Base-by-base conservation (phyloP, 2,329 filamentous ascomycete species). In the Diaporthe sp. region DNA sequence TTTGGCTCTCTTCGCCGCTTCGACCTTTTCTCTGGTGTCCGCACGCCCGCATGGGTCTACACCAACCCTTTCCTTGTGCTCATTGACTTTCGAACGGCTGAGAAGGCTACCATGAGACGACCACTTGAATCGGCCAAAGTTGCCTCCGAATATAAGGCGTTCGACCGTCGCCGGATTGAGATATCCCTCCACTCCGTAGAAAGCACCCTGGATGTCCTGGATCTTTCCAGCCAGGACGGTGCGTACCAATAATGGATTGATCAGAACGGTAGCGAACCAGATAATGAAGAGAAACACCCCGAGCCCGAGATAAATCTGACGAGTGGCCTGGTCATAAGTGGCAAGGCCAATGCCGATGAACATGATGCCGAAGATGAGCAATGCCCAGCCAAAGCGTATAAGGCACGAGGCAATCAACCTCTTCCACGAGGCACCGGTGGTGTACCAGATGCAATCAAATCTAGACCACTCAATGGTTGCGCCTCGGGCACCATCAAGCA, bases 111-210 rank as follows among this genome's bases (percentile, higher is more conserved):
- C 80, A 17, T 81, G 80, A 12, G 80, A 78, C 28, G 76, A 81
- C 82, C 82, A 83, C 4, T 77, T 74, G 73, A 83, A 79, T 3
- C 81, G 80, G 39, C 78, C 79, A 74, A 82, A 81, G 76, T 78
- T 78, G 34, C 79, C 79, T 4, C 81, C 82, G 61, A 83, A 83
- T 42, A 84, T 79, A 57, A 79, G 75, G 20, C 80, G 72, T 71
- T 83, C 81, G 28, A 81, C 80, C 3, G 82, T 82, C 3, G 79
- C 77, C 4, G 79, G 77, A 39, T 82, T 81, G 55, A 84, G 76
- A 63, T 83, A 78, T 3, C 82, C 82, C 74, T 83, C 82, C 68
- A 84, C 80, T 13, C 82, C 81, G 73, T 84, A 84, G 58, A 83
- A 79, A 28, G 81, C 78, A 1, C 81, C 79, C 60, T 83, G 81